Conservation (phyloP, 1,139 yeast genomes). For the Diutina catenulata region DNA sequence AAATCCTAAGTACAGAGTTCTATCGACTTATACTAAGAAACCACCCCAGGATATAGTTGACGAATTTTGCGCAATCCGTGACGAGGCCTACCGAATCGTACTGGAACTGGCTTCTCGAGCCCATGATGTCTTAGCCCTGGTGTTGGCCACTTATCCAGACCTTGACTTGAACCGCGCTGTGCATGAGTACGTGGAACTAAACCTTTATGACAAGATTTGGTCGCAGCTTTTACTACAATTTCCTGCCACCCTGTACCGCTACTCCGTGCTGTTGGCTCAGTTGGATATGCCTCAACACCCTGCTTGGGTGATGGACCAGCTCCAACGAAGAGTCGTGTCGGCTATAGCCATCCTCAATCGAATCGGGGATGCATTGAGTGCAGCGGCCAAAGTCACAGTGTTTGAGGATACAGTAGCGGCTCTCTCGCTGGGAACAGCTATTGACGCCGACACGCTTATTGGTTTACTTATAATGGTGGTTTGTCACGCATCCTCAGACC, state of each 20-base stretch:
- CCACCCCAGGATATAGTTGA: not conserved
- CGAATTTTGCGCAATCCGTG: not conserved
- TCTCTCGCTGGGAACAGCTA: slow-evolving; percentile 26
- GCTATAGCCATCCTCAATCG: slow-evolving; percentile 49
- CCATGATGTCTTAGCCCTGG: not conserved
- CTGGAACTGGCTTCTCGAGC: not conserved
- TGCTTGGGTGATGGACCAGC: slow-evolving; percentile 27
- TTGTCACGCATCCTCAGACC: slow-evolving; percentile 45
- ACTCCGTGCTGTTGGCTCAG: slow-evolving; percentile 32
- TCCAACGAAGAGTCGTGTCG: slow-evolving; percentile 36
- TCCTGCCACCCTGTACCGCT: slow-evolving; percentile 15
- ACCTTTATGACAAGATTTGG: slow-evolving; percentile 58
- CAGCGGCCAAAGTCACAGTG: slow-evolving; percentile 46
- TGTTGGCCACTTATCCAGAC: slow-evolving; percentile 20
- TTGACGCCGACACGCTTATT: slow-evolving; percentile 78
- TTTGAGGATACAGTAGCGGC: slow-evolving; percentile 42
- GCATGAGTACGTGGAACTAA: slow-evolving; percentile 60
- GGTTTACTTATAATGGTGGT: slow-evolving; percentile 65
- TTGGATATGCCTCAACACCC: slow-evolving; percentile 43
- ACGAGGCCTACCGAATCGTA: not conserved
- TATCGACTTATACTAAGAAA: slow-evolving; percentile 1
- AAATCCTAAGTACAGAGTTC: slow-evolving; percentile 18
- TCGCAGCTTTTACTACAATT: slow-evolving; percentile 30
- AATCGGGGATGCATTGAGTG: too few species aligned
- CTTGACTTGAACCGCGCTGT: slow-evolving; percentile 45